Base-by-base conservation (phyloP, 1,139 yeast genomes). In the Kodamaea derodonti region DNA sequence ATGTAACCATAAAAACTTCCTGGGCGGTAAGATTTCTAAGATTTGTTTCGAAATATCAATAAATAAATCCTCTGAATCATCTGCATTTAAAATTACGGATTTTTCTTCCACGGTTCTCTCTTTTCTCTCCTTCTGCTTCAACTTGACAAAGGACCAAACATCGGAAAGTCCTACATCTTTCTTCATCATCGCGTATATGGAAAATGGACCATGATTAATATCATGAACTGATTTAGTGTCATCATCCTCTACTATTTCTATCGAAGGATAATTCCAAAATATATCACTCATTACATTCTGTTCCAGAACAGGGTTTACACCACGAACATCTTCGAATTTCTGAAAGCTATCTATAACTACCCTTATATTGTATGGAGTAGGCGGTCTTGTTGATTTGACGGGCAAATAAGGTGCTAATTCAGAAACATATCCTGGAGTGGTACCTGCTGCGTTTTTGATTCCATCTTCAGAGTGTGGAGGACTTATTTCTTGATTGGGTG, bases 121-220 rank as follows among this genome's bases (percentile, higher is more conserved):
- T 22, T 29, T 25, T 8, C 32, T 25, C 23, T 37, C 33, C 23
- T 24, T 22, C 14, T 32, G 37, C 27, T 33, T 33, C 32, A 37
- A 27, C 12, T 33, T 30, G 11, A 62, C 48, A 41, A 58, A 53
- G n/a, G 59, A 55, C 67, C 68, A 63, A 12, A 65, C 47, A 14
- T 56, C 31, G 13, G 57, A 52, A 24, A 73, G 51, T 15, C 65
- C 77, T 1, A 61, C 62, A 47, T 78, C 84, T 37, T 67, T 67
- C 38, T 66, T 65, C 55, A 75, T 56, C 15, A 72, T 34, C 0
- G 77, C 61, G 2, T 69, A 49, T 75, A 77, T 71, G 0, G 76
- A 52, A 35, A 72, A 62, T 0, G 78, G 78, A 0, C 79, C 79
- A 48, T 65, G 67, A 36, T 68, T 69, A 22, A 66, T 53, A 18